Evolutionary conservation across 345 rosid genomes (phyloP).

Genomic region (Reutealis trisperma): DNA sequence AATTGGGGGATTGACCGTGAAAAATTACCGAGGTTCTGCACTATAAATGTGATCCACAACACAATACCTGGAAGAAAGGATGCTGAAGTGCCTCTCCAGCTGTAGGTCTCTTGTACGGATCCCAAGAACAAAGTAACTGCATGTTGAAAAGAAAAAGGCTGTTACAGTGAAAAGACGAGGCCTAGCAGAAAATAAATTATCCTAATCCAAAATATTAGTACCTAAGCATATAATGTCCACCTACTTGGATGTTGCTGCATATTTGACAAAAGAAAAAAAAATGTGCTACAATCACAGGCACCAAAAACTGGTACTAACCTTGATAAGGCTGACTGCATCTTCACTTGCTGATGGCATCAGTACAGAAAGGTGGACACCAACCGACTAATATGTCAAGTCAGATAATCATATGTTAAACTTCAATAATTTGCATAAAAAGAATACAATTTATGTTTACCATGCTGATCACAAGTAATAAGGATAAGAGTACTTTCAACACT

Average conservation of each 20-base stretch:
- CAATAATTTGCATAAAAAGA: background rate
- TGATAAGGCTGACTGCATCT: constrained; percentile 66
- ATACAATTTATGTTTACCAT: background rate
- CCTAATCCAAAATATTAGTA: background rate
- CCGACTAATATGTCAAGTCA: constrained; percentile 44
- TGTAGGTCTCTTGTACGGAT: constrained; percentile 81
- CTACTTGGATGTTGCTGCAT: background rate
- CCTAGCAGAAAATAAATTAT: no score
- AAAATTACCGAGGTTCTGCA: background rate
- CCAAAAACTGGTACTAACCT: constrained; percentile 33
- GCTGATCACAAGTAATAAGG: background rate
- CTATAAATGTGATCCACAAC: background rate
- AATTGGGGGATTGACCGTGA: background rate
- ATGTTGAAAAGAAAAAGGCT: constrained; percentile 15
- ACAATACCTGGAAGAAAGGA: constrained; percentile 84
- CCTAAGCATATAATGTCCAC: background rate
- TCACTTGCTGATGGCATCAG: constrained; percentile 66
- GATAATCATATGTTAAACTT: background rate
- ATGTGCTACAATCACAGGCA: no score
- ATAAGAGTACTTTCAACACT: background rate
- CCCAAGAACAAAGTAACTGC: constrained; percentile 92
- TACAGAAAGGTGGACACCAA: constrained; percentile 52
- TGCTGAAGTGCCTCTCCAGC: constrained; percentile 91
- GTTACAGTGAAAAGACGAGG: background rate
- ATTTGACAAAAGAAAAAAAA: background rate